Percentiles rank a stretch among this genome's conserved stretches.
Evolutionary conservation across 2,329 filamentous ascomycete genomes (phyloP).

Genomic region (Apiospora saccharicola): DNA sequence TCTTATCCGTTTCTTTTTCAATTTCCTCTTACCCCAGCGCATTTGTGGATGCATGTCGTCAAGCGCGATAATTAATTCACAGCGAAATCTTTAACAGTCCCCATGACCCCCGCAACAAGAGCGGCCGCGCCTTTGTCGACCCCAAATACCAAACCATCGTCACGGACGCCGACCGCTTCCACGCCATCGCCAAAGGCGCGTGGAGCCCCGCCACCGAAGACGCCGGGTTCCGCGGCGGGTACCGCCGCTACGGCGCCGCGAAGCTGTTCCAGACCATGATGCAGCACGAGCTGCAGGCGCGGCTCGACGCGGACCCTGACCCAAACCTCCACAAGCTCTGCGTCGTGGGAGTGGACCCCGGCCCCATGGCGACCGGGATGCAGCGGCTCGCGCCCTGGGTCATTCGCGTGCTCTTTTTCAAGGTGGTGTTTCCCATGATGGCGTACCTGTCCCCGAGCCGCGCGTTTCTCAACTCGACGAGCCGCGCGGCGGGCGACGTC

Average conservation of each 20-base stretch:
- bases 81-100: too few species aligned
- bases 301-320: slow-evolving; percentile 41
- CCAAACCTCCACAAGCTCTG: slow-evolving; percentile 44
- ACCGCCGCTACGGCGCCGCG: slow-evolving; percentile 48
- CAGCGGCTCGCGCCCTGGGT: slow-evolving; percentile 26
- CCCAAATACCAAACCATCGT: background rate
- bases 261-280: slow-evolving; percentile 49
- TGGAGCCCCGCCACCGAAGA: slow-evolving; percentile 41
- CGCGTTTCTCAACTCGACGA: background rate
- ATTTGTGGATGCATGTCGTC: background rate
- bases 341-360: slow-evolving; percentile 48
- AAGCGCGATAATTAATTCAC: slow-evolving; percentile 30
- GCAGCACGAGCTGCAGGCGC: slow-evolving; percentile 45
- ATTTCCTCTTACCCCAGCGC: background rate
- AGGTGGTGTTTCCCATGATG: slow-evolving; percentile 22
- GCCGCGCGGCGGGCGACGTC: background rate
- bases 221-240: slow-evolving; percentile 41
- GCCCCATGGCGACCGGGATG: slow-evolving; percentile 45
- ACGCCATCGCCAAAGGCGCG: background rate
- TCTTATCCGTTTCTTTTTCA: background rate
- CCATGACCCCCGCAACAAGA: too few species aligned
- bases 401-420: slow-evolving; percentile 25
- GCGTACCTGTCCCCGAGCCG: background rate
- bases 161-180: background rate
- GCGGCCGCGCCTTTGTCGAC: background rate